Evolutionary conservation across 352 stramenopile species (phyloP), one percentile per base, ranked within the genome.

Genomic region (Pilasporangium apinafurcum): DNA sequence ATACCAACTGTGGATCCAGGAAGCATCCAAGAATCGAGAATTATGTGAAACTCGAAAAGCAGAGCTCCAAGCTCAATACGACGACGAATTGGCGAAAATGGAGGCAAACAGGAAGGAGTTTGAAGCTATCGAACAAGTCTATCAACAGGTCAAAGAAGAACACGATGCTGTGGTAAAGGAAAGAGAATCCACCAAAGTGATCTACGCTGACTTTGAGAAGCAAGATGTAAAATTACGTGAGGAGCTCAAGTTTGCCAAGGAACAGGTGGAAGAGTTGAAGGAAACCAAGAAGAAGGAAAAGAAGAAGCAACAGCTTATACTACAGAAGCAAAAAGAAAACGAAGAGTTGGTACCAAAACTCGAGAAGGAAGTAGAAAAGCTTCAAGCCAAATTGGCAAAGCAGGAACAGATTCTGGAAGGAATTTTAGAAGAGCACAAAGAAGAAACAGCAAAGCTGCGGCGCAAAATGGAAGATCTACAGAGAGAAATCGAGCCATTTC

Each of bases 211-310:
- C 13, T 98, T 97, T 60, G 96, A 99, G 66, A 83, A 96, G 40
- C 82, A 96, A 56, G 96, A 99, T 53, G 97, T 99, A 56, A 97
- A 99, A 68, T 65, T 98, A 34, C 73, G 86, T 22, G 96, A 98
- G 75, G 95, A 98, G 48, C 82, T 99, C 33, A 99, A 99, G 63
- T 93, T 97, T 60, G 73, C 81, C 17, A 98, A 98, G 60, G 65
- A 82, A 33, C 77, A 91, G 35, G 74, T 94, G 6, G 97, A 96
- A 31, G 96, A 98, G 53, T 53, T 98, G 12, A 68, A 97, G 35
- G 64, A 65, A 0, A 83, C 87, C 24, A 81, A 96, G 27, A 88
- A 95, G 43, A 92, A 87, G 32, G 94, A 98, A 43, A 51, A 72
- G 10, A 95, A 97, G 51, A 97, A 97, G 56, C 71, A 95, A 33